Percentiles rank a stretch among this genome's conserved stretches.
These are phyloP conservation scores for Senna tora DNA, from an alignment of 306 rosid genomes.

Conservation along the genomic window DNA sequence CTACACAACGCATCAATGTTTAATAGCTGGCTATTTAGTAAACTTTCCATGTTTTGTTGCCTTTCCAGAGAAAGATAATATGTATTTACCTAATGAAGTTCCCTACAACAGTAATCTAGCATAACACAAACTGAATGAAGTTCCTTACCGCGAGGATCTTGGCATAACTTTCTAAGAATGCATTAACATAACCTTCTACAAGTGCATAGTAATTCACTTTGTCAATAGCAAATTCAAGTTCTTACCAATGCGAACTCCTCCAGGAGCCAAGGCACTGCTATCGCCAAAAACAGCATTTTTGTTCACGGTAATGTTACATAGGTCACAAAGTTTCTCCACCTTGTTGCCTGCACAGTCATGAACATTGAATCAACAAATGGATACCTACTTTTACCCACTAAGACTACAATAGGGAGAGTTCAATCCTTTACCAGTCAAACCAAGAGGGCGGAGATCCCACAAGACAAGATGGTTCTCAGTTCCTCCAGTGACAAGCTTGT, in stretches of 20 bases:
- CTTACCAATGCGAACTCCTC: constrained; percentile 92
- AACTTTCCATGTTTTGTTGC: background rate
- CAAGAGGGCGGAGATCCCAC: constrained; percentile 98
- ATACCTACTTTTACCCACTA: constrained; percentile 11
- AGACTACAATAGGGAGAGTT: background rate
- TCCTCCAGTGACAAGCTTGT: constrained; percentile 93
- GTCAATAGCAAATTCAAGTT: constrained; percentile 16
- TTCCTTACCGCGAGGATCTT: background rate
- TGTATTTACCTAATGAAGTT: background rate
- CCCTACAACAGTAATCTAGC: constrained; percentile 1
- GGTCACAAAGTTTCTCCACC: constrained; percentile 97
- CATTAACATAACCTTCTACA: background rate
- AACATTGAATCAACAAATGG: constrained; percentile 4
- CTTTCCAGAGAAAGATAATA: background rate
- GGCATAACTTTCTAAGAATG: background rate
- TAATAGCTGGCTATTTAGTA: background rate
- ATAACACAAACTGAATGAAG: background rate
- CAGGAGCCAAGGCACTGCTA: constrained; percentile 98
- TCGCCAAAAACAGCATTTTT: constrained; percentile 96
- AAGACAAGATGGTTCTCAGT: constrained; percentile 96
- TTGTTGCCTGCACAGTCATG: constrained; percentile 68
- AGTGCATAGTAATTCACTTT: background rate
- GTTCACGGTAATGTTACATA: constrained; percentile 90
- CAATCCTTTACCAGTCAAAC: constrained; percentile 73
- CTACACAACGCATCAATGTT: background rate